A percentile compares a stretch with the other conserved stretches of the same genome.
phyloP scores from a whole-genome alignment of 2,329 filamentous ascomycete species.

The Colletotrichum lindemuthianum region DNA sequence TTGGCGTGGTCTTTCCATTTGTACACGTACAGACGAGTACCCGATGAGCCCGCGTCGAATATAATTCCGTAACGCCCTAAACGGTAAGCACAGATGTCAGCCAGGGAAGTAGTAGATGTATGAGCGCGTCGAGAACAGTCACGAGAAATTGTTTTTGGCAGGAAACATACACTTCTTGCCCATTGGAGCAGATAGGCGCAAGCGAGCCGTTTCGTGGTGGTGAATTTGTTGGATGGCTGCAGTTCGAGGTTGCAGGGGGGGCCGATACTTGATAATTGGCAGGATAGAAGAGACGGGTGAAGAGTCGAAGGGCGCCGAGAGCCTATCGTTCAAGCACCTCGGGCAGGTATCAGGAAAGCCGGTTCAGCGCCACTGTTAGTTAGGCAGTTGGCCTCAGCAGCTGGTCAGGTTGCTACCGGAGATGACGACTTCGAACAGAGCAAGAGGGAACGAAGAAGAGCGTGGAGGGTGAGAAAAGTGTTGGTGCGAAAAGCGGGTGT shows the following conservation, averaged over 20 bases:
- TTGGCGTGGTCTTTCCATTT: conserved; percentile 84
- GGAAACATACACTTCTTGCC: conserved; percentile 48
- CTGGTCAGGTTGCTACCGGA: no score
- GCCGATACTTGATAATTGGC: no score
- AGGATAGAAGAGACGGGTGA: not conserved
- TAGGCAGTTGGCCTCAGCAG: no score
- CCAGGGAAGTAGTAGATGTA: not conserved
- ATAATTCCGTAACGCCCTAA: conserved; percentile 87
- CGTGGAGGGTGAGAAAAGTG: not conserved
- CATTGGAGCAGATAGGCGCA: conserved; percentile 39
- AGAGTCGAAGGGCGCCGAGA: no score
- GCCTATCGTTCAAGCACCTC: no score
- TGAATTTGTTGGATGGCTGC: not conserved
- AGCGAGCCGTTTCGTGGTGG: conserved; percentile 13
- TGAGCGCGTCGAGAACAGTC: not conserved
- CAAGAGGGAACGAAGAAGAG: not conserved
- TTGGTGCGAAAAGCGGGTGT: not conserved
- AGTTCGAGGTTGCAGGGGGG: not conserved
- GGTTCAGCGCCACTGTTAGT: no score
- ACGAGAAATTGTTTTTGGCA: not conserved
- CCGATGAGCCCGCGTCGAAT: conserved; percentile 96
- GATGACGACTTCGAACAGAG: no score
- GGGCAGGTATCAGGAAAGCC: no score
- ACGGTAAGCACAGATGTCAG: conserved; percentile 8
- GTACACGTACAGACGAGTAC: conserved; percentile 94